These are phyloP conservation scores for Clausena lansium DNA, from an alignment of 345 rosid genomes.

Conservation along the genomic window DNA sequence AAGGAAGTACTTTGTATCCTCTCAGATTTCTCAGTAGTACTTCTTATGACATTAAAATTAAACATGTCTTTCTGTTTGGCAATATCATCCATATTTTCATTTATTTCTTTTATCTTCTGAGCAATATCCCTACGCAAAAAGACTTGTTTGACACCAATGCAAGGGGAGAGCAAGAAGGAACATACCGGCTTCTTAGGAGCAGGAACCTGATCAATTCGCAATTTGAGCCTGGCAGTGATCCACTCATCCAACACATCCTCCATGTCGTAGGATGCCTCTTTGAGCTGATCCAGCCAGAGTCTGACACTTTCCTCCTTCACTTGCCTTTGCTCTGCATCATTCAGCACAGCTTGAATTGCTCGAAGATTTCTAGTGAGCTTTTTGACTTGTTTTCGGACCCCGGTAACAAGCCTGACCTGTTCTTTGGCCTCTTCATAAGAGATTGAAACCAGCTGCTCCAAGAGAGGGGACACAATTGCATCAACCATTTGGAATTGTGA, in stretches of 20 bases:
- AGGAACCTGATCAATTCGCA: background rate
- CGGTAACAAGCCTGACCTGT: background rate
- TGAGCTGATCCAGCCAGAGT: background rate
- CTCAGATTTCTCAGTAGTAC: background rate
- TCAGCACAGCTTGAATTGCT: background rate
- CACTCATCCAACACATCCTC: conserved; percentile 13
- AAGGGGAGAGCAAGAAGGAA: background rate
- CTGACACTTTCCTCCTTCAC: background rate
- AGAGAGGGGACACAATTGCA: background rate
- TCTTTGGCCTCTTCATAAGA: background rate
- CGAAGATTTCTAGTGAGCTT: too few species aligned
- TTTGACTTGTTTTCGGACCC: background rate
- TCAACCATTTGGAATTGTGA: background rate
- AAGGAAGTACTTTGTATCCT: background rate
- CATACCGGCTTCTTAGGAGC: background rate
- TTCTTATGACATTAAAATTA: background rate
- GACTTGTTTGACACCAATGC: background rate
- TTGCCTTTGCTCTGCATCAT: conserved; percentile 5
- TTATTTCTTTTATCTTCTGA: background rate
- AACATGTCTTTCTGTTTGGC: background rate
- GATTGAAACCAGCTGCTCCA: background rate
- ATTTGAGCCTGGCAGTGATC: conserved; percentile 1
- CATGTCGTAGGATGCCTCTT: background rate
- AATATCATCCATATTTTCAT: background rate
- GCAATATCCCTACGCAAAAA: background rate